phyloP scores from a whole-genome alignment of 768 basidiomycete genomes.

The Filobasidium floriforme region DNA sequence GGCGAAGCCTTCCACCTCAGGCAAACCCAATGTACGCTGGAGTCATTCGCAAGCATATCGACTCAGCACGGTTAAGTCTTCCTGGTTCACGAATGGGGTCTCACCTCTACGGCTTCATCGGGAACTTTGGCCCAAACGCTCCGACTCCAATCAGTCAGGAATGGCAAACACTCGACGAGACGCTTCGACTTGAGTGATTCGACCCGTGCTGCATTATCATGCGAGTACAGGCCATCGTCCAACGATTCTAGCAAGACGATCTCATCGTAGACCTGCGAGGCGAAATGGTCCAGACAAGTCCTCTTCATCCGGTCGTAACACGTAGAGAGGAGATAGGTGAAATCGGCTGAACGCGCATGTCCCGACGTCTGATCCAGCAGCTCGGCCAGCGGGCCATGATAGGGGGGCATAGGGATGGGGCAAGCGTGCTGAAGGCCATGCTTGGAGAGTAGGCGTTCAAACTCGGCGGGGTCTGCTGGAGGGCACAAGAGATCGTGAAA shows the following conservation, averaged over 20 bases:
- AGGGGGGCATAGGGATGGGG: constrained; percentile 41
- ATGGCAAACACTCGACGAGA: constrained; percentile 72
- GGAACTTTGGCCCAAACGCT: constrained; percentile 38
- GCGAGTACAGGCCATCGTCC: constrained; percentile 38
- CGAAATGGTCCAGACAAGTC: constrained; percentile 58
- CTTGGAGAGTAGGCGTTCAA: constrained; percentile 61
- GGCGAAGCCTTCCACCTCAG: constrained; percentile 36
- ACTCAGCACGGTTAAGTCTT: neutral
- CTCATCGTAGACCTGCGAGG: constrained; percentile 55
- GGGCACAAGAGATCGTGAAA: constrained; percentile 70
- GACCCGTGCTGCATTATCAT: constrained; percentile 7
- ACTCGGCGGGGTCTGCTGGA: constrained; percentile 58
- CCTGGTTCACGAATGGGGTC: too few species aligned
- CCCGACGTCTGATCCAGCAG: constrained; percentile 64
- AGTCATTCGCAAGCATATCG: neutral
- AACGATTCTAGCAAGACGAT: constrained; percentile 32
- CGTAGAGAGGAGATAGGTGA: constrained; percentile 61
- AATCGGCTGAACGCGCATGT: constrained; percentile 62
- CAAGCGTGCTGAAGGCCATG: constrained; percentile 50
- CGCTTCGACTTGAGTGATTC: constrained; percentile 48
- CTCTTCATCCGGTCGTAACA: constrained; percentile 64
- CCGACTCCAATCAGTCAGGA: constrained; percentile 65
- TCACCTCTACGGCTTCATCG: constrained; percentile 39
- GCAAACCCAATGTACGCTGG: constrained; percentile 30
- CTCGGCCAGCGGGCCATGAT: constrained; percentile 53